These are phyloP conservation scores for Telopea speciosissima DNA, from an alignment of 177 flowering plant species.

Conservation along the genomic window DNA sequence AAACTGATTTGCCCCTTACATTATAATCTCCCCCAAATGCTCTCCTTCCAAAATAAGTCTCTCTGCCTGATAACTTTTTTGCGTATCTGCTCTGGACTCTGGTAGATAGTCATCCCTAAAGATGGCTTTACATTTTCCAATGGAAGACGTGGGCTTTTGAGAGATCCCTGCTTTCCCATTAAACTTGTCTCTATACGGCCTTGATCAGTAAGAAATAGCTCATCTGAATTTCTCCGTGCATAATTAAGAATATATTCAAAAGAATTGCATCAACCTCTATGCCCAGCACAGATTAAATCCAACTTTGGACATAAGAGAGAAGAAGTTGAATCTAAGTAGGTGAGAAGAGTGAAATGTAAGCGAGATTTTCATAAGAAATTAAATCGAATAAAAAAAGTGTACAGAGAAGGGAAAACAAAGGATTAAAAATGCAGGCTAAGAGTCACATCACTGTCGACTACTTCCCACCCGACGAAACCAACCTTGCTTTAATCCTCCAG, in stretches of 20 bases:
- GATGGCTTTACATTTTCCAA: conserved; percentile 11
- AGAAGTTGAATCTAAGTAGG: conserved; percentile 28
- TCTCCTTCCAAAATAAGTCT: conserved; percentile 47
- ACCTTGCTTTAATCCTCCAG: conserved; percentile 4
- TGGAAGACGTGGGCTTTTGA: conserved; percentile 29
- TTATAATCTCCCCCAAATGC: conserved; percentile 34
- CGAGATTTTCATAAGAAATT: conserved; percentile 15
- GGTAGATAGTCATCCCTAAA: conserved; percentile 31
- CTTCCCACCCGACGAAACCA: conserved; percentile 26
- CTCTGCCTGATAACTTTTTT: conserved; percentile 23
- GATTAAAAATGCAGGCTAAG: conserved; percentile 9
- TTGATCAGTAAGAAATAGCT: background rate
- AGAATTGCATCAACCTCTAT: background rate
- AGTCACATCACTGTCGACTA: conserved; percentile 20
- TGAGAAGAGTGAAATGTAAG: conserved; percentile 32
- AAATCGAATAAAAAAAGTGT: too few species aligned
- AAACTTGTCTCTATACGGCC: conserved; percentile 7
- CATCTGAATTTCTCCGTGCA: background rate
- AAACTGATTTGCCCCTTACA: conserved; percentile 29
- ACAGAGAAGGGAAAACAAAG: conserved; percentile 1
- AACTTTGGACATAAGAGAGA: conserved; percentile 1
- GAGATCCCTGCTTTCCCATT: conserved; percentile 55
- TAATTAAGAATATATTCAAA: background rate
- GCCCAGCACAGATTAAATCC: background rate
- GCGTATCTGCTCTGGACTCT: conserved; percentile 18